Evolutionary conservation across 306 rosid species (phyloP).

Genomic region (Delonix regia): DNA sequence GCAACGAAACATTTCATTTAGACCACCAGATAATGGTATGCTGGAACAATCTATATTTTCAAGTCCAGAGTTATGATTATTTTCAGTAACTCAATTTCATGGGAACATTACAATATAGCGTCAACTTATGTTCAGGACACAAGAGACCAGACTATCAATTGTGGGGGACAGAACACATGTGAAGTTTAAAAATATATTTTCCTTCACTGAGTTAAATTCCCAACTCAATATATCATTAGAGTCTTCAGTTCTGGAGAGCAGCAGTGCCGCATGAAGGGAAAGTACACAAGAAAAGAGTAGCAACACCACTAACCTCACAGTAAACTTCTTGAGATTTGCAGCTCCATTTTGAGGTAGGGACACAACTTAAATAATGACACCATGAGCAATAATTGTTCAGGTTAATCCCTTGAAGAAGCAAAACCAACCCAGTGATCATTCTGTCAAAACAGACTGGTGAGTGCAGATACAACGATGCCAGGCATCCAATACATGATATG

Average conservation of each 20-base stretch:
- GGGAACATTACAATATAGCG: not conserved
- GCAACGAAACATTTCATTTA: not conserved
- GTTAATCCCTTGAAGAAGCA: slow-evolving; percentile 60
- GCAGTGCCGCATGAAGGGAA: slow-evolving; percentile 28
- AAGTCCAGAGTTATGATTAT: not conserved
- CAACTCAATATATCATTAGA: not conserved
- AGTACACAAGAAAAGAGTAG: slow-evolving; percentile 21
- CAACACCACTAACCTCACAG: slow-evolving; percentile 57
- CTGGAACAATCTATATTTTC: not conserved
- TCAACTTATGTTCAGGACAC: not conserved
- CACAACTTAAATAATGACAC: slow-evolving; percentile 79
- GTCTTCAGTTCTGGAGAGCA: slow-evolving; percentile 4
- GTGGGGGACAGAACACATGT: not conserved
- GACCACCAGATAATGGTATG: not conserved
- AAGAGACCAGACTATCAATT: not conserved
- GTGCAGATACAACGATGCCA: not conserved
- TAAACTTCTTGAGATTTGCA: slow-evolving; percentile 45
- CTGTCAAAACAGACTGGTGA: slow-evolving; percentile 51
- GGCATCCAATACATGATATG: not conserved
- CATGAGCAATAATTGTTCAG: slow-evolving; percentile 67
- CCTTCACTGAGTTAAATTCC: not conserved
- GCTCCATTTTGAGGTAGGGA: slow-evolving; percentile 74
- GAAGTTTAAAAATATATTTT: not conserved
- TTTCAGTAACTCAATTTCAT: not conserved
- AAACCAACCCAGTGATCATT: slow-evolving; percentile 52